These are phyloP conservation scores for Cenchrus americanus DNA, from an alignment of 176 grass and related monocot genomes.

Conservation along the genomic window DNA sequence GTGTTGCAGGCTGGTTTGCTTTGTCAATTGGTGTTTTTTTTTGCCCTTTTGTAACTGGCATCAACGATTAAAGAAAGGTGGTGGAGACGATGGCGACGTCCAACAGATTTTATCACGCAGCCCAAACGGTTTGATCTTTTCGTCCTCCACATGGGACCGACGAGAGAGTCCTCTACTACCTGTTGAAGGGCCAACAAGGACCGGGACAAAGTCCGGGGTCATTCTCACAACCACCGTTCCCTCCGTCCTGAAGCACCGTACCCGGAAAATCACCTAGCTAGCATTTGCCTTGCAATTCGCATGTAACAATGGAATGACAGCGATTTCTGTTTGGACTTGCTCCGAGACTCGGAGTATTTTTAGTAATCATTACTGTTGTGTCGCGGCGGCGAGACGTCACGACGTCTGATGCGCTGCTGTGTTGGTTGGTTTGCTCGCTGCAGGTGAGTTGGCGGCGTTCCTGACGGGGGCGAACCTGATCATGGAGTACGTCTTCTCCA, in stretches of 20 bases:
- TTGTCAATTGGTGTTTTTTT: constrained; percentile 11
- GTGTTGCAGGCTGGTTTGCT: background rate
- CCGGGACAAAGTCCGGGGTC: background rate
- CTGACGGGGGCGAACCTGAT: constrained; percentile 90
- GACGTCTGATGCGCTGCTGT: background rate
- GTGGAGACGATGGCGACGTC: background rate
- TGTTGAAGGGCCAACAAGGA: background rate
- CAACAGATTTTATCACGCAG: constrained; percentile 37
- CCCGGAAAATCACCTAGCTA: background rate
- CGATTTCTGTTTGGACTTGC: background rate
- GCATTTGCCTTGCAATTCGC: background rate
- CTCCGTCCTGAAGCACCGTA: background rate
- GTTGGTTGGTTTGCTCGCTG: background rate
- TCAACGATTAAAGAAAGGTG: background rate
- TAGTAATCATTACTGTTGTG: background rate
- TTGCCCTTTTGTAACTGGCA: background rate
- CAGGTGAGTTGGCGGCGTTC: constrained; percentile 96
- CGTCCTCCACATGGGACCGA: constrained; percentile 1
- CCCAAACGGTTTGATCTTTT: constrained; percentile 41
- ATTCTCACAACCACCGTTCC: constrained; percentile 14
- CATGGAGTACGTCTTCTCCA: constrained; percentile 99
- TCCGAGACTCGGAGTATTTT: background rate
- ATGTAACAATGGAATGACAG: background rate
- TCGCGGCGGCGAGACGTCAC: too few species aligned
- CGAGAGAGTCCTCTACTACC: background rate